Evolutionary conservation across 208 protist genomes (phyloP), one percentile per base, ranked within the genome.

Genomic region (Leishmania lainsoni): DNA sequence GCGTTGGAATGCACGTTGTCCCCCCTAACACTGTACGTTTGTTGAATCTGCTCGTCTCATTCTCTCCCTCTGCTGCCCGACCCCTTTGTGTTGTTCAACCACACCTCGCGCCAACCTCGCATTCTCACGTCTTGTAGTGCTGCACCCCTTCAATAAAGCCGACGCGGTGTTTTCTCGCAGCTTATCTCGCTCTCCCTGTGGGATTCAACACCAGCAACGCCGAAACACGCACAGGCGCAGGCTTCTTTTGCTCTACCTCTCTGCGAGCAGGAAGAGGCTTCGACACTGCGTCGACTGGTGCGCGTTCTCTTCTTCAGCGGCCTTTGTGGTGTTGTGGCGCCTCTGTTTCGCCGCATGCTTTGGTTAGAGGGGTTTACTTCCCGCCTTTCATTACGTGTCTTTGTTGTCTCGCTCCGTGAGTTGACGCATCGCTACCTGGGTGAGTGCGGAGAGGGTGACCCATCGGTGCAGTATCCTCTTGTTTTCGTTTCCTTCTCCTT

Each of bases 321-420:
- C 29, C 5, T 75, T 51, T 75, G 49, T 39, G 39, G 71, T 26
- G 51, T 61, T 58, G 42, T 52, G 16, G 71, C 51, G 71, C 29
- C 71, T 39, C 49, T 45, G 48, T 45, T 32, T 20, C 45, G 51
- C 45, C 20, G 42, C 42, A 52, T 29, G 2, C 68, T 73, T 29
- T 49, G 22, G 17, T 29, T 52, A 32, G 45, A 1, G 10, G 74
- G 52, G 76, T 3, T 54, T 70, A 73, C 68, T 75, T 70, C 59
- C 79, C 35, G 32, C 26, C 72, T 80, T 70, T 70, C 65, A 63
- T 75, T 35, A 20, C 9, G 42, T 16, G n/a, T 73, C 68, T 48
- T 75, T 39, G 45, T 58, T 81, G 17, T 49, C 32, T 32, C 16
- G 52, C 0, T 78, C 71, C 16, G 79, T 85, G 59, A 70, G 42